Conservation (phyloP, 495 filamentous ascomycete species). For the Hypomontagnella submonticulosa region DNA sequence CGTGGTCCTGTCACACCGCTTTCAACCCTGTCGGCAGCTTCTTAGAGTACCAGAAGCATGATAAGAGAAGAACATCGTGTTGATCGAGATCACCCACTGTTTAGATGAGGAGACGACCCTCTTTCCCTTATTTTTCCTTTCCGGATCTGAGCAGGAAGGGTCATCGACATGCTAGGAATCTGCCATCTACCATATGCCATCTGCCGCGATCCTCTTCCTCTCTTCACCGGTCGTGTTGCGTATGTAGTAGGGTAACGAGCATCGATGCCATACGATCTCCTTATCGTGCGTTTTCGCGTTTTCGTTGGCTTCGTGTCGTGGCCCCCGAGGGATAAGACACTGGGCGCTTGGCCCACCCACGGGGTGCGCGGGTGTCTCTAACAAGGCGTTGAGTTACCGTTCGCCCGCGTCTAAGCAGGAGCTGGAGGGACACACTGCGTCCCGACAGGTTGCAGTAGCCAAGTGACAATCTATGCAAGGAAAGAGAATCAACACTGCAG, state of each 20-base stretch:
- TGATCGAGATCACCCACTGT: slow-evolving; percentile 35
- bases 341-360: slow-evolving; percentile 27
- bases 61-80: background rate
- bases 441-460: slow-evolving; percentile 29
- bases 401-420: slow-evolving; percentile 29
- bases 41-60: background rate
- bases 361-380: slow-evolving; percentile 27
- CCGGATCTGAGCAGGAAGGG: slow-evolving; percentile 26
- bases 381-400: slow-evolving; percentile 12
- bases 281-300: slow-evolving; percentile 34
- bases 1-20: slow-evolving; percentile 36
- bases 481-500: slow-evolving; percentile 21
- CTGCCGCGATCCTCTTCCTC: slow-evolving; percentile 10
- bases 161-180: slow-evolving; percentile 18
- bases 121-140: slow-evolving; percentile 1
- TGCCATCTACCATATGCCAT: no score
- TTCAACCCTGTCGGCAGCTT: slow-evolving; percentile 9
- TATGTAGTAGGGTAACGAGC: slow-evolving; percentile 2
- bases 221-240: slow-evolving; percentile 20
- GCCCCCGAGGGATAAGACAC: slow-evolving; percentile 27
- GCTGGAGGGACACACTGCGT: slow-evolving; percentile 9
- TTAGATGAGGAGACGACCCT: background rate
- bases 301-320: slow-evolving; percentile 41
- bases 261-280: slow-evolving; percentile 21
- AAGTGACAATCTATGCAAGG: slow-evolving; percentile 33